Evolutionary conservation across 495 filamentous ascomycete species (phyloP).

Genomic region (Tuber umbilicatum): DNA sequence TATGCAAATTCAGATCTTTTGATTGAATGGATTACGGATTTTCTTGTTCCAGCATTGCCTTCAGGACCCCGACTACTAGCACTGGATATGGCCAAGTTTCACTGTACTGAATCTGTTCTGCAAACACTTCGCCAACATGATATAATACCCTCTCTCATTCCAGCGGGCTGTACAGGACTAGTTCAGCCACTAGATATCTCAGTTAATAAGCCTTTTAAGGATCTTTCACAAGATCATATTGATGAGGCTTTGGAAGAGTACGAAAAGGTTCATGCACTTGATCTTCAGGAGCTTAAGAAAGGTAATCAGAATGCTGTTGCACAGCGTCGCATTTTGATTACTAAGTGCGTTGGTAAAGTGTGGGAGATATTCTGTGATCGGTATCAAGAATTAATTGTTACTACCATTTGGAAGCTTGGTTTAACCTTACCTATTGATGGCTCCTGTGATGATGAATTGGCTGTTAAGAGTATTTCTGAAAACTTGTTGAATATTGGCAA

Average conservation of each 20-base stretch:
- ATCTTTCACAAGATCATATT: constrained; percentile 3
- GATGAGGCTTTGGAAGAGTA: constrained; percentile 6
- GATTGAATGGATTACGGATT: neutral
- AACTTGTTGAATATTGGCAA: neutral
- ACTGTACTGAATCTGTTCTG: neutral
- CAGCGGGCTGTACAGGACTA: neutral
- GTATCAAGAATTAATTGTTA: constrained; percentile 5
- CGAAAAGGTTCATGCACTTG: neutral
- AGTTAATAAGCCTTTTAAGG: constrained; percentile 19
- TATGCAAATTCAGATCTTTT: neutral
- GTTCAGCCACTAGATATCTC: constrained; percentile 14
- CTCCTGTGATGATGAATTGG: constrained; percentile 7
- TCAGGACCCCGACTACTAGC: neutral
- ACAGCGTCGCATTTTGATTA: constrained; percentile 3
- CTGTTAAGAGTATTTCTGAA: constrained; percentile 1
- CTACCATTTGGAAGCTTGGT: constrained; percentile 7
- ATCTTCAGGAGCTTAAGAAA: neutral
- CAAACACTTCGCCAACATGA: no score
- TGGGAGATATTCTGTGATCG: constrained; percentile 2
- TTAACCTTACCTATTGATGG: constrained; percentile 16
- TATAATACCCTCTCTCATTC: no score
- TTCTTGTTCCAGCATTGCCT: neutral
- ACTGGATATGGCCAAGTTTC: neutral
- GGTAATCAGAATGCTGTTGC: neutral
- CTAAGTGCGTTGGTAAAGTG: constrained; percentile 1